A percentile compares a stretch with the other conserved stretches of the same genome.
Conservation (phyloP, 2,329 filamentous ascomycete species). For the Lizonia empirigonia region DNA sequence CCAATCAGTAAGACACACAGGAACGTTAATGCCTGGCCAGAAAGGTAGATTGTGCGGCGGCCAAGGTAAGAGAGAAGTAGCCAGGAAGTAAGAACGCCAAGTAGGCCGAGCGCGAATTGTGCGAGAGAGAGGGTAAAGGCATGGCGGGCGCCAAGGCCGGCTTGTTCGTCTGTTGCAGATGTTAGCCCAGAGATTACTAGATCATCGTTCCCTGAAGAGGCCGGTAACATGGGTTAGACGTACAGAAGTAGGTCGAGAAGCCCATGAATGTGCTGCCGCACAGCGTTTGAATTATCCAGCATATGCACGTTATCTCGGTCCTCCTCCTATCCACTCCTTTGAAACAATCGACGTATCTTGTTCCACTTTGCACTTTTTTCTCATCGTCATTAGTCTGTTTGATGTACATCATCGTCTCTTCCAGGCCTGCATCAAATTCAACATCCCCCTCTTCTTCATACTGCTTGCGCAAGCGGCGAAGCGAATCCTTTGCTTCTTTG, state of each 20-base stretch:
- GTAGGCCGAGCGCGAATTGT: conserved; percentile 28
- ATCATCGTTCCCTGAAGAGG: not conserved
- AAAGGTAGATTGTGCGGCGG: conserved; percentile 73
- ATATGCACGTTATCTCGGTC: conserved; percentile 69
- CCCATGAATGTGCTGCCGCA: conserved; percentile 32
- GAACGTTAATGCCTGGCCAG: conserved; percentile 61
- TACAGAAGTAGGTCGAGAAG: conserved; percentile 50
- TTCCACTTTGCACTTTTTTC: conserved; percentile 66
- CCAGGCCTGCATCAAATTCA: conserved; percentile 8
- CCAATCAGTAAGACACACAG: conserved; percentile 76
- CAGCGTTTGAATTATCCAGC: conserved; percentile 51
- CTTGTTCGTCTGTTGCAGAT: conserved; percentile 21
- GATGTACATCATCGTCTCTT: conserved; percentile 63
- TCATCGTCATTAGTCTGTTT: conserved; percentile 80
- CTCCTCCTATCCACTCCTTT: conserved; percentile 74
- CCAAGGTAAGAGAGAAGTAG: conserved; percentile 77
- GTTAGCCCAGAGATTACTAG: not conserved
- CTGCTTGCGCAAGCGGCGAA: conserved; percentile 20
- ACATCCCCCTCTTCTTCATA: conserved; percentile 11
- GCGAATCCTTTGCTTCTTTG: conserved; percentile 62
- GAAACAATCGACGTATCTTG: conserved; percentile 81
- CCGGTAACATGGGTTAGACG: not conserved
- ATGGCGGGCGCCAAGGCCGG: conserved; percentile 14
- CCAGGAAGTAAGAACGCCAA: conserved; percentile 74
- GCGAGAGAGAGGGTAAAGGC: conserved; percentile 77